Base-by-base conservation (phyloP, 2,329 filamentous ascomycete genomes). In the Dactylellina drechsleri region DNA sequence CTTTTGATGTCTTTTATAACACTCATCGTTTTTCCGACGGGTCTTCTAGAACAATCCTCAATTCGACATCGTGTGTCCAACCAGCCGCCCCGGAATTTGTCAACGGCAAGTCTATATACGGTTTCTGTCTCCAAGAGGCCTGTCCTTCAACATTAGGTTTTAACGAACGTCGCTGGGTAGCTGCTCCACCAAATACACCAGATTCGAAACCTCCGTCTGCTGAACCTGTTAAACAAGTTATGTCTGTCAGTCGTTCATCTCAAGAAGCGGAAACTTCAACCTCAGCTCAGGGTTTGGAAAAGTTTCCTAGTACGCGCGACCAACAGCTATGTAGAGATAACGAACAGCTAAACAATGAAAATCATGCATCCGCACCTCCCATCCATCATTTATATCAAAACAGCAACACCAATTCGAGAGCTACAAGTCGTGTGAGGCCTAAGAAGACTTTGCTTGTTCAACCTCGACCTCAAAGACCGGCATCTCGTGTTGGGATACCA, bases 1-100 rank as follows among this genome's bases (percentile, higher is more conserved):
- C 56, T 16, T 74, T 74, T 40, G 70, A 74, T n/a, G 52, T 74
- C 5, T 74, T 74, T 40, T 74, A 74, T 47, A 74, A 74, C 47
- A 49, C 70, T 15, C 61, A 62, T 0, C 70, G 62, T 12, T 74
- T 74, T 16, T 74, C 67, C 20, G 52, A 62, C 12, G 16, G 16
- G 8, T 40, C 61, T 16, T 66, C 54, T 16, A 43, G 62, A 15
- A 74, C 62, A 2, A 58, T 62, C 15, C 49, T 74, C 31, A 61
- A 64, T 56, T 12, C n/a, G 12, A 13, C n/a, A 10, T 31, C 23
- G 5, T 18, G 61, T 5, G 26, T 26, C 15, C 28, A 49, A 23
- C 16, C 36, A n/a, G 45, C 57, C 26, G 18, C 23, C 6, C 20
- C 47, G 15, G 62, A 26, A 10, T 58, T 49, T 5, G 10, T 58